Conservation (phyloP, 148 eudicot species). For the Rheum nobile region DNA sequence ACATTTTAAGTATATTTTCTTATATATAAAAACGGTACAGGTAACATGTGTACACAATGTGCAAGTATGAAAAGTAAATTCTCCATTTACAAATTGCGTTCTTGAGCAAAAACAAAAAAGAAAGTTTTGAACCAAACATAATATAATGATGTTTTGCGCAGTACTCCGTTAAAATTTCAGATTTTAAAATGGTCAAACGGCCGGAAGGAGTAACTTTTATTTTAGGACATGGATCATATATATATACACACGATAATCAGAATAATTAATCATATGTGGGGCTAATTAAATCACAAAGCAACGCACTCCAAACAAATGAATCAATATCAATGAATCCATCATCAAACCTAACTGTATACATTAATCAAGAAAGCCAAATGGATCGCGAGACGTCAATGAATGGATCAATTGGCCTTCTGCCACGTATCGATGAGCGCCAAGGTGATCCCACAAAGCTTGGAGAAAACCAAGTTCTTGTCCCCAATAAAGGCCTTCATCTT, state of each 20-base stretch:
- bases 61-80: no score
- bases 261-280: background rate
- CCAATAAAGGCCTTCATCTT: background rate
- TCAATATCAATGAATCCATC: background rate
- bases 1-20: no score
- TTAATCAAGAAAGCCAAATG: background rate
- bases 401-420: conserved; percentile 2
- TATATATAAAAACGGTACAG: no score
- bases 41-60: no score
- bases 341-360: background rate
- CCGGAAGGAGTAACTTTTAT: background rate
- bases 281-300: background rate
- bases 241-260: background rate
- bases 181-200: no score
- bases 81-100: no score
- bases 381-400: background rate
- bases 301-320: background rate
- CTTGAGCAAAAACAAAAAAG: no score
- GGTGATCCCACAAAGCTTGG: conserved; percentile 10
- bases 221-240: background rate
- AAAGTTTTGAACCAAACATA: no score
- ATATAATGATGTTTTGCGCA: background rate
- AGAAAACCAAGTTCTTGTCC: conserved; percentile 4
- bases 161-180: background rate
- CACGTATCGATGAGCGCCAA: conserved; percentile 11